Base-by-base conservation (phyloP, 495 filamentous ascomycete species). In the Aspergillus sclerotiicarbonarius region DNA sequence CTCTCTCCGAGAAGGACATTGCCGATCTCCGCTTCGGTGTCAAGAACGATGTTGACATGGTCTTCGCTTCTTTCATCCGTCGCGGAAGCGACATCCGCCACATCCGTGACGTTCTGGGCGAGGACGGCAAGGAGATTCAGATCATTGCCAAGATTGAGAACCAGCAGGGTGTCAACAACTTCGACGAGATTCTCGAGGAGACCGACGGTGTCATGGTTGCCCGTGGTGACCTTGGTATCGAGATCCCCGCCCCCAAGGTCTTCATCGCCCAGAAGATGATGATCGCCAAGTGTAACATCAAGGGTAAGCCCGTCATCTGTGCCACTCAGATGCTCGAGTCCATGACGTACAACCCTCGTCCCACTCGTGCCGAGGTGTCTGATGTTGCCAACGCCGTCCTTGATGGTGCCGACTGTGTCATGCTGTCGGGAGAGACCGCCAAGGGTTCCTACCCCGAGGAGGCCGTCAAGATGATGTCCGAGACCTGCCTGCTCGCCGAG, bases 81-180 rank as follows among this genome's bases (percentile, higher is more conserved):
- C 87, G 86, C 43, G 94, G 89, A 45, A 86, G 87, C 61, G 94
- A 98, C 71, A 96, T 98, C 80, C 86, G 81, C 60, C 81, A 88
- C 58, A 98, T 98, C 74, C 92, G 94, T 59, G 85, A 90, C 53
- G 87, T 97, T 33, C 85, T 98, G 35, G 94, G 94, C 47, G 82
- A 90, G 66, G 91, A 92, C n/a, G 94, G 94, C 62, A 88, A 87
- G 73, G 89, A 95, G 65, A 97, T 98, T 67, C 95, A 98, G 83
- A 97, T 98, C 75, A 96, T 98, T 74, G 91, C 94, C 80, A 98
- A 98, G 86, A 96, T 98, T 65, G 94, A 98, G 82, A 98, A 98
- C 80, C 90, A 96, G 75, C 94, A 98, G 77, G 94, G 94, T 72
- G 86, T 90, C 59, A 97, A 98, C 87, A 98, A 98, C 84, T 98